Percentiles rank a stretch among this genome's conserved stretches.
Evolutionary conservation across 2,329 filamentous ascomycete species (phyloP).

Genomic region (Fusarium stilboides): DNA sequence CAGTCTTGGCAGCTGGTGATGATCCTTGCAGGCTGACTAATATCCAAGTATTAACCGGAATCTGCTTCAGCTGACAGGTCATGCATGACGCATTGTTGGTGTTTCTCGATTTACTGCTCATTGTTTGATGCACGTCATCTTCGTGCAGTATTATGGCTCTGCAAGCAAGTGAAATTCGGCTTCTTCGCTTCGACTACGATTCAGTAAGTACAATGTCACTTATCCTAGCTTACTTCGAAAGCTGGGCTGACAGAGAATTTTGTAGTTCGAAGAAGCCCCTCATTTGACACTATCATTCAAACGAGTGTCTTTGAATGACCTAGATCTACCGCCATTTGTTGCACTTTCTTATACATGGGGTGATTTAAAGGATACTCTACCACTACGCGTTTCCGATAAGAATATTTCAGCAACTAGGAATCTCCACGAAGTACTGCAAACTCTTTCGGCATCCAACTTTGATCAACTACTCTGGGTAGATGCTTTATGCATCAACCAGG

Average conservation of each 20-base stretch:
- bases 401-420: background rate
- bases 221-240: no score
- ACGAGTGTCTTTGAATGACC: background rate
- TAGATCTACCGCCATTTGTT: background rate
- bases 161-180: background rate
- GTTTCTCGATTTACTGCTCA: no score
- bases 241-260: no score
- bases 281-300: background rate
- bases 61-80: no score
- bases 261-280: no score
- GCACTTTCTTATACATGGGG: background rate
- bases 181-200: background rate
- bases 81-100: no score
- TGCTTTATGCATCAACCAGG: background rate
- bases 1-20: no score
- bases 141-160: no score
- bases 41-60: no score
- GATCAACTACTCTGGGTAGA: background rate
- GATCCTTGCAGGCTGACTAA: no score
- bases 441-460: background rate
- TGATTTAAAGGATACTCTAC: background rate
- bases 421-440: background rate
- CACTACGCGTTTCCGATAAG: background rate
- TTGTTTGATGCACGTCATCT: no score
- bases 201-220: no score